Evolutionary conservation across 2,329 filamentous ascomycete species (phyloP), one percentile per base, ranked within the genome.

Genomic region (Pyrenophora tritici-repentis): DNA sequence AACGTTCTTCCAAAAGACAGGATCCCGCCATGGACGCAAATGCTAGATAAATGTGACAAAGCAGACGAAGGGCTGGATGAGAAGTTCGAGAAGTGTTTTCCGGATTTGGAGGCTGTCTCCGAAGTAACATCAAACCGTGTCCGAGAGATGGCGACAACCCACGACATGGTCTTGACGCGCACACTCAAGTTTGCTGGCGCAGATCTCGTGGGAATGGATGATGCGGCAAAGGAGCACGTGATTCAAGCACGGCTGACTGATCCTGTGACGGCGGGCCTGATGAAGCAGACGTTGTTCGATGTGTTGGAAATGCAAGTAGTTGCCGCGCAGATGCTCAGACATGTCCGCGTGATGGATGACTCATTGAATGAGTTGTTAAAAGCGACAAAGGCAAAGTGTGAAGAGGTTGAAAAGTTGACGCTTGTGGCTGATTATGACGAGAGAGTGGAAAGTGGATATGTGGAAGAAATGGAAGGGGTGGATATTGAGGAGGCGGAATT

Each of bases 111-210:
- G 6, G 41, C 52, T 7, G 43, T 24, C 10, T 12, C 42, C 1
- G 34, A 39, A 7, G 31, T 50, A 14, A 43, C 47, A 6, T 14
- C 44, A 4, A 47, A n/a, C 34, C 47, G 43, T 20, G 16, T 43
- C 42, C 13, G 42, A 40, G 40, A 46, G 31, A 53, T 51, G 47
- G 24, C 34, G 18, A 13, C 34, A 41, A 36, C 48, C 20, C 29
- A 40, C 10, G 42, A 52, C 14, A 51, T 37, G 9, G 20, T 42
- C 1, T 29, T 51, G 12, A 49, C 42, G 2, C 56, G 55, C 8
- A 46, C 47, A 9, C 32, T 37, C 9, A 64, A 60, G 33, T 46
- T 66, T 17, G 47, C 41, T 16, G 62, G 53, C 14, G 33, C 41
- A 6, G 57, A 63, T 35, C 14, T 50, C 3, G 26, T 14, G 16